Base-by-base conservation (phyloP, 805 yeast species). In the Scheffersomyces stipitis region DNA sequence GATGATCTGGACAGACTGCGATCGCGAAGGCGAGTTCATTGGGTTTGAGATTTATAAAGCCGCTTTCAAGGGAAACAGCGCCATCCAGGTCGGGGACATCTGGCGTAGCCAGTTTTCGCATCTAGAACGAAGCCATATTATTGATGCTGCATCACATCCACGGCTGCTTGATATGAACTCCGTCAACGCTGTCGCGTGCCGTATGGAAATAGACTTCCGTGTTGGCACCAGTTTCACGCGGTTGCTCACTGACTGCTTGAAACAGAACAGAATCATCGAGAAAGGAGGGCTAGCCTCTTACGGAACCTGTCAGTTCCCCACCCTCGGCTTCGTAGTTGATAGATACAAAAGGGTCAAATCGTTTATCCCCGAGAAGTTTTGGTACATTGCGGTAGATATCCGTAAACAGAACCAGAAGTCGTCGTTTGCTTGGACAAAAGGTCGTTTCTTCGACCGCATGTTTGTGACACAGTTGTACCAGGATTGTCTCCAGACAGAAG, bases 1-100 rank as follows among this genome's bases (percentile, higher is more conserved):
- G 37, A 86, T 88, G 86, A 87, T 93, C 5, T 93, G 99, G 98
- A 93, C 99, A 1, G 99, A 93, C 72, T 93, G 99, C 62, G 98
- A 90, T 71, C 70, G 97, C 26, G 98, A 90, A 57, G 98, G 98
- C 2, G 98, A 90, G 58, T 84, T 80, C 58, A 90, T 90, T 38
- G 98, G 97, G 0, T 79, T 73, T 65, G 96, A 90, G 51, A 79
- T 95, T 12, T 71, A 78, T 24, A 72, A 80, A 36, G 82, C 81
- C n/a, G 96, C 96, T 0, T 54, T 57, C 33, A 69, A 68, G 43
- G 58, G 60, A 5, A 83, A 84, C 52, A 52, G 88, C 29, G 64
- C 60, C 1, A 50, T 75, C 14, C 71, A 66, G 8, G 22, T 45
- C 15, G 69, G 72, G 22, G 68, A 83, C 3, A 56, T 62, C 4